Percentiles rank a stretch among this genome's conserved stretches.
Conservation (phyloP, 805 yeast species). For the Phaffomyces thermotolerans region DNA sequence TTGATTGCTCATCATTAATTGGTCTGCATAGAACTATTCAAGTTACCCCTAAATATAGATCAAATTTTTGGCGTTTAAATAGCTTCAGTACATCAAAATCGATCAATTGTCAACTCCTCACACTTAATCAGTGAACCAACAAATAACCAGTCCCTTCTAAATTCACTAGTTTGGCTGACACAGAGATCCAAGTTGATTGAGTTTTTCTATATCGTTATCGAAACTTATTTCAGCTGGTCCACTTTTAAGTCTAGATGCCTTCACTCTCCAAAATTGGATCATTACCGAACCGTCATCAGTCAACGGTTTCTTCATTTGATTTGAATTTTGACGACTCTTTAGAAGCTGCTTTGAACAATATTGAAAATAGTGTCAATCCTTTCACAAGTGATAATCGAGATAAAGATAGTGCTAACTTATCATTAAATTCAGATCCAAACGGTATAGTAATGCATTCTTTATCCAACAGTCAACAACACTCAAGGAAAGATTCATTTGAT, state of each 20-base stretch:
- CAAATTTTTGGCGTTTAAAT: too few relatives aligned
- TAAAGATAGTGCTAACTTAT: slow-evolving; percentile 14
- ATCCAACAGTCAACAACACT: slow-evolving; percentile 13
- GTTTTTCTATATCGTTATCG: too few relatives aligned
- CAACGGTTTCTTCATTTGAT: slow-evolving; percentile 44
- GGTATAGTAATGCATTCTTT: slow-evolving; percentile 23
- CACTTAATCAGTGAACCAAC: too few relatives aligned
- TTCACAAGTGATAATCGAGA: slow-evolving; percentile 20
- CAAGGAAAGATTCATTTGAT: slow-evolving; percentile 22
- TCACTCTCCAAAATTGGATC: slow-evolving; percentile 9
- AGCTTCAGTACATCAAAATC: too few relatives aligned
- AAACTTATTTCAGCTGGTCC: background rate
- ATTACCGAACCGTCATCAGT: slow-evolving; percentile 16
- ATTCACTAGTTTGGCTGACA: too few relatives aligned
- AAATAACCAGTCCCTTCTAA: too few relatives aligned
- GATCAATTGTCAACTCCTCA: too few relatives aligned
- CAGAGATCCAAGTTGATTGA: too few relatives aligned
- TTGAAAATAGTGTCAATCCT: slow-evolving; percentile 31
- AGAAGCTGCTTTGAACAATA: slow-evolving; percentile 55
- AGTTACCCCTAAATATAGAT: too few relatives aligned
- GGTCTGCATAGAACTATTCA: too few relatives aligned
- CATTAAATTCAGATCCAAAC: slow-evolving; percentile 26
- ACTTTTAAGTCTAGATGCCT: slow-evolving; percentile 16
- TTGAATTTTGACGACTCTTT: slow-evolving; percentile 56
- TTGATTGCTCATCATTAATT: too few relatives aligned